Conservation (phyloP, 2,329 filamentous ascomycete species). For the Monilinia laxa region DNA sequence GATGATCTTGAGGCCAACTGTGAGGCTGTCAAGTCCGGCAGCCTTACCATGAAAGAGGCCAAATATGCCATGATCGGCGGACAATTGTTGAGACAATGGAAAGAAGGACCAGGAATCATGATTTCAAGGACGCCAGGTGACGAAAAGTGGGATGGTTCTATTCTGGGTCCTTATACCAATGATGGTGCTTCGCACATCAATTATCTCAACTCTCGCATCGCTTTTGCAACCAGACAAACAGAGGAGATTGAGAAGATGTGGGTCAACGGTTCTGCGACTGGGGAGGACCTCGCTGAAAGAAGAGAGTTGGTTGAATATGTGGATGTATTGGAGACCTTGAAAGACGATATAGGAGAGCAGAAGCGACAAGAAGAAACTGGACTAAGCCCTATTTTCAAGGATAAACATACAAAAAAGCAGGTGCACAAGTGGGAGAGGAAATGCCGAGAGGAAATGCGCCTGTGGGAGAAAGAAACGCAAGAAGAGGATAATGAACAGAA, state of each 20-base stretch:
- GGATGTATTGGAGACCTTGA: neutral
- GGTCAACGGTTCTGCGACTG: neutral
- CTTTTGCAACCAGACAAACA: neutral
- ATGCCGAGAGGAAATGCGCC: neutral
- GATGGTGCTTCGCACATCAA: constrained; percentile 14
- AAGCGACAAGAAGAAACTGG: neutral
- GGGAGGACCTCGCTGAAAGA: neutral
- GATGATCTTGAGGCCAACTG: neutral
- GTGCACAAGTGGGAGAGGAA: constrained; percentile 8
- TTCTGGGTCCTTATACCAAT: constrained; percentile 7
- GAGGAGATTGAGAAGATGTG: constrained; percentile 4
- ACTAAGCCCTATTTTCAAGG: constrained; percentile 7
- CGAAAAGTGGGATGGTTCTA: neutral
- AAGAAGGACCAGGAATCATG: constrained; percentile 18
- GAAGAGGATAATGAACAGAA: neutral
- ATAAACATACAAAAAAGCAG: constrained; percentile 7
- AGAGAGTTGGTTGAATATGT: constrained; percentile 3
- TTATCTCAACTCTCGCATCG: constrained; percentile 13
- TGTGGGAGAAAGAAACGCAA: constrained; percentile 10
- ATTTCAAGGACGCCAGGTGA: neutral
- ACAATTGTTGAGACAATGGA: constrained; percentile 2
- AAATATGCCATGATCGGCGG: neutral
- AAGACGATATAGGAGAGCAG: neutral
- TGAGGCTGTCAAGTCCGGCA: neutral
- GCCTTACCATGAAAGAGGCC: neutral